Conservation (phyloP, 2,329 filamentous ascomycete species). For the Pseudogymnoascus sp. region DNA sequence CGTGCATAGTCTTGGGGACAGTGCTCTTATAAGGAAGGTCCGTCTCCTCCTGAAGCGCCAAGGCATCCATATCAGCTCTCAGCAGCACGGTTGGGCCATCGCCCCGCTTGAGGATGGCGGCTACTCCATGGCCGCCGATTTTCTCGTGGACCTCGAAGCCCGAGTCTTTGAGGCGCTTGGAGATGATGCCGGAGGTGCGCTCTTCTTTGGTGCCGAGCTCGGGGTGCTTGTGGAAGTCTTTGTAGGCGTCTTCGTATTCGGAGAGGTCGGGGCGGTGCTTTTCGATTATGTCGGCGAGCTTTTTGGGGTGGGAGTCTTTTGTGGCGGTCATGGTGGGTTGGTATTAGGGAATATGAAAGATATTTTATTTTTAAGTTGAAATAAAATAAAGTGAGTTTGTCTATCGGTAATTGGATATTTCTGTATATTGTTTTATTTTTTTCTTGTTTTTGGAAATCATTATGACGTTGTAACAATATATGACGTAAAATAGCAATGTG, state of each 20-base stretch:
- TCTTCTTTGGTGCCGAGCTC: constrained; percentile 1
- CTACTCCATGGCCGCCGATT: background rate
- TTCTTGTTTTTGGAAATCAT: background rate
- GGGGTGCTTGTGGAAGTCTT: background rate
- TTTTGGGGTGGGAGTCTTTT: background rate
- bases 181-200: background rate
- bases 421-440: background rate
- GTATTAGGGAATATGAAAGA: background rate
- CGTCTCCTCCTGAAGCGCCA: background rate
- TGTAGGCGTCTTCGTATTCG: background rate
- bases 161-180: background rate
- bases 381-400: background rate
- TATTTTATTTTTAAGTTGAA: background rate
- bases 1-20: background rate
- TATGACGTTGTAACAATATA: background rate
- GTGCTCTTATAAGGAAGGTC: background rate
- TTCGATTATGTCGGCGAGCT: background rate
- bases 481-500: constrained; percentile 6
- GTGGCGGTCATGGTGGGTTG: background rate
- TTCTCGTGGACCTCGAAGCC: constrained; percentile 2
- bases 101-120: background rate
- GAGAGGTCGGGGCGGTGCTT: background rate
- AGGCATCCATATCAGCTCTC: background rate
- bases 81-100: background rate
- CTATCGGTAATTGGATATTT: too few species aligned